A percentile compares a stretch with the other conserved stretches of the same genome.
phyloP scores from a whole-genome alignment of 2,329 filamentous ascomycete genomes.

The Whalleya microplaca region DNA sequence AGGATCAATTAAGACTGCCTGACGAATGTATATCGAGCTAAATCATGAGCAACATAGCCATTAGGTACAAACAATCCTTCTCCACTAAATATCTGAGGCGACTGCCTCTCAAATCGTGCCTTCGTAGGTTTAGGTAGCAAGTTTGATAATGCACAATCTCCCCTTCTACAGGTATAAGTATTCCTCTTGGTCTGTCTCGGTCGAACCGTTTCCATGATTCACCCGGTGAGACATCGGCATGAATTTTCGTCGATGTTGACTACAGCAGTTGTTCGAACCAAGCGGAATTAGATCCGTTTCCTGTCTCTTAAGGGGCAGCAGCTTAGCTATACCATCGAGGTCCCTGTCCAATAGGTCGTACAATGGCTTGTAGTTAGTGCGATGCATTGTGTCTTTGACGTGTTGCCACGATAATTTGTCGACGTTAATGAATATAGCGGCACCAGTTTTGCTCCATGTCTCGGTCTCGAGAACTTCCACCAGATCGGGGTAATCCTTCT shows the following conservation, averaged over 20 bases:
- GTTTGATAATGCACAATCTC: neutral
- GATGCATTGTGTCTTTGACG: slow-evolving; percentile 14
- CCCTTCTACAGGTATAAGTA: neutral
- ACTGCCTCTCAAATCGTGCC: neutral
- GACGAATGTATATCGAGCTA: neutral
- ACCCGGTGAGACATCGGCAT: too few species aligned
- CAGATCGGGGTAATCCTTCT: slow-evolving; percentile 20
- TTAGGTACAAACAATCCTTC: neutral
- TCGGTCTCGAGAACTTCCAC: slow-evolving; percentile 6
- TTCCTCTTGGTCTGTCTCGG: neutral
- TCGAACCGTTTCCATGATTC: too few species aligned
- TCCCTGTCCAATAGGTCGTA: slow-evolving; percentile 11
- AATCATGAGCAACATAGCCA: neutral
- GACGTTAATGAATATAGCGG: slow-evolving; percentile 11
- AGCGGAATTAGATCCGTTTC: neutral
- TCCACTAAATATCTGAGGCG: neutral
- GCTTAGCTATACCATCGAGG: neutral
- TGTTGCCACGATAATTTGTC: slow-evolving; percentile 17
- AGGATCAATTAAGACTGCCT: slow-evolving; percentile 17
- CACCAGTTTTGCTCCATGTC: slow-evolving; percentile 8
- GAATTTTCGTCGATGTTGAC: neutral
- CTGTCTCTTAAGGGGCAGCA: neutral
- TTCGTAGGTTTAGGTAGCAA: neutral
- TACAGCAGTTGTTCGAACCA: neutral
- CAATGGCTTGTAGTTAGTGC: slow-evolving; percentile 8